Base-by-base conservation (phyloP, 768 basidiomycete species). In the Gymnopilus dilepis region DNA sequence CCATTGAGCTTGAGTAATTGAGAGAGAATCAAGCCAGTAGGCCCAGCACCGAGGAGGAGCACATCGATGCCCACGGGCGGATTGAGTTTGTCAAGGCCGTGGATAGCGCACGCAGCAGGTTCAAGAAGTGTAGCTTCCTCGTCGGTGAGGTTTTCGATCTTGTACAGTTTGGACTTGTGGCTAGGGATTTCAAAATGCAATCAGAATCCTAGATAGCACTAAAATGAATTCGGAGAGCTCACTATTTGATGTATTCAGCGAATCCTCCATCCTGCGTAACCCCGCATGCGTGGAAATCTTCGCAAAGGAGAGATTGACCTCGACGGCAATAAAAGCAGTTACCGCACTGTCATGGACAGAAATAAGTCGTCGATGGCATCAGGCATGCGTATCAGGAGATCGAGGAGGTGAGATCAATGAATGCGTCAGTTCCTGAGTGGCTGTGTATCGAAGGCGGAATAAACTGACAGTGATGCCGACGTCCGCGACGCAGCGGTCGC, bases 1-100 rank as follows among this genome's bases (percentile, higher is more conserved):
- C 94, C 94, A 71, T 95, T 95, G 42, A 92, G 80, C 75, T 93
- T 94, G 61, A 96, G 80, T 22, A 97, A 81, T 73, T 96, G 94
- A 0, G 94, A 88, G 45, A 97, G 85, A 63, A 95, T 92, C 34
- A 96, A 83, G n/a, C 94, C 82, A 0, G 94, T 96, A 0, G 94
- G 94, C 12, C 94, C 94, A n/a, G 94, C 91, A 53, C 94, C 94
- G 47, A 95, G 82, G 34, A 96, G 79, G 55, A 97, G 85, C 19
- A 91, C 93, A 52, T 95, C 92, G 40, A 91, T 79, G 26, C 94
- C 94, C 60, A 95, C 91, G 3, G 89, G 86, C 1, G 92, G 88
- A 59, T 80, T 84, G 59, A 97, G 85, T 73, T 94, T 93, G 76
- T 97, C 94, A 63, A 95, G 86, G 6, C 94, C 94, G 72, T 97